Base-by-base conservation (phyloP, 805 yeast genomes). In the Huiozyma naganishii region DNA sequence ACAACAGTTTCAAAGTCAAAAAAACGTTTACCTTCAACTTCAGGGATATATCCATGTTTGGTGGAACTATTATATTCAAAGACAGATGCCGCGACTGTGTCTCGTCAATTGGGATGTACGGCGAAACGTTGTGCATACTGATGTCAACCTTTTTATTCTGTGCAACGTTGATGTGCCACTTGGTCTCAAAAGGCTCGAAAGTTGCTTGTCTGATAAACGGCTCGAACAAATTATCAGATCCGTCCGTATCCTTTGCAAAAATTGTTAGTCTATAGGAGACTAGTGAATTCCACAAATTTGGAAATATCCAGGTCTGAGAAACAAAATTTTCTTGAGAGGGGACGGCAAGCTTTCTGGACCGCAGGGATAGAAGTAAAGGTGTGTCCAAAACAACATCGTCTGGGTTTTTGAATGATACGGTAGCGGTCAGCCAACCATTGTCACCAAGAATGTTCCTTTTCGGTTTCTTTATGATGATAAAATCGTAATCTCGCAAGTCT, bases 191-290 rank as follows among this genome's bases (percentile, higher is more conserved):
- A 0, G 84, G 83, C 32, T 77, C 79, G 8, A 68, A 65, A 4
- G 76, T 66, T 65, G 74, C 73, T 59, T 88, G 95, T 45, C 87
- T 71, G 3, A 83, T 60, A 33, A 87, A 68, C 1, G 95, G 84
- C 17, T 74, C 61, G 53, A 80, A 83, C 6, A 11, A 6, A 36
- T 23, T 11, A 39, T 32, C 27, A 17, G 32, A 9, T 5, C 10
- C 29, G 12, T 27, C 11, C 6, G 27, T 34, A 28, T 13, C 13
- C 7, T 41, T 17, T 5, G 40, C 12, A 17, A 17, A 4, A 2
- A 58, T 46, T 9, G 36, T 40, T 3, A 58, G 12, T 9, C 48
- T 49, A 33, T 54, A 55, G 1, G 63, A 49, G 9, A 60, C 43
- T 41, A 62, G 40, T 10, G 65, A 58, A 37, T 58, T 55, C 58